Evolutionary conservation across 2,329 filamentous ascomycete genomes (phyloP), one percentile per base, ranked within the genome.

Genomic region (Albifimbria verrucaria): DNA sequence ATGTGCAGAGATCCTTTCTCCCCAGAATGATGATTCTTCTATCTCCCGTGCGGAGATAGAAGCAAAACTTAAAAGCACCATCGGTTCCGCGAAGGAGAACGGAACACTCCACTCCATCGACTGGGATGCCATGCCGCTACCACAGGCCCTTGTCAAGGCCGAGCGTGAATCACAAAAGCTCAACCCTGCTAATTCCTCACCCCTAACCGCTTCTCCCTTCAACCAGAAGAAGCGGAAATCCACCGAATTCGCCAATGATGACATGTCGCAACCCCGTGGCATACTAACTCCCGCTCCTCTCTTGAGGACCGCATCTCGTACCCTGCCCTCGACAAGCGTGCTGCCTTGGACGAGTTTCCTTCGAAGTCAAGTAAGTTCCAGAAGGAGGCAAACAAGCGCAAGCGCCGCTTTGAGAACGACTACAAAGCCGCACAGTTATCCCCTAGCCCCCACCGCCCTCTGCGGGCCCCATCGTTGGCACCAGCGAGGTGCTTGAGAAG

Each of bases 1-100:
- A 97, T 73, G 93, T 97, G 26, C 88, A 92, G 65, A 86, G 92
- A 65, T 92, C 92, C 23, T 97, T 97, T 68, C 85, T 89, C 82
- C 85, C 23, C 82, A 85, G 54, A 89, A 92, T 66, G 76, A 86
- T 59, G 80, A 89, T 57, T 64, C 80, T 5, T 79, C 81, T 39
- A 82, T 92, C 45, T 70, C 76, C 49, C 81, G 82, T 50, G 64
- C 79, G 50, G 91, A 96, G 53, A 88, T 97, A 79, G 89, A 96
- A 70, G 77, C 78, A 55, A 95, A 92, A 66, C 77, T 99, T 58
- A 96, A 93, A 72, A 77, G 87, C 55, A 88, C 92, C 61, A 97
- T 99, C 68, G 90, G 88, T 56, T 79, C 86, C 51, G 90, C 90
- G 57, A 92, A 90, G 60, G 88, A 93, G 62, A 82, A 76, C 61